Conservation (phyloP, 441 rosid species). For the Corymbia citriodora region DNA sequence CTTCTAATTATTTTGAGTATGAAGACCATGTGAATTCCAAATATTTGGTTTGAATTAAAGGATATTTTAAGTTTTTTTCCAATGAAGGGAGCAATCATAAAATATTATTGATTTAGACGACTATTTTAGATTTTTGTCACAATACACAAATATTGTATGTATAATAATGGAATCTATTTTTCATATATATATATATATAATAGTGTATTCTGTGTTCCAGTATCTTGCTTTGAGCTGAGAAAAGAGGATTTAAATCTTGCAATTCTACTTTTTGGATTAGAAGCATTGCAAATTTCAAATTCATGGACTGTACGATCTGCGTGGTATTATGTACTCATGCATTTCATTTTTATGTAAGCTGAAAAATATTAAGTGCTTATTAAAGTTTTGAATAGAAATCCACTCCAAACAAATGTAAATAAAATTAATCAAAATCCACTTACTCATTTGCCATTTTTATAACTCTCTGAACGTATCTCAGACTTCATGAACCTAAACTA, state of each 20-base stretch:
- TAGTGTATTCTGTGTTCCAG: neutral
- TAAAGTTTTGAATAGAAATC: neutral
- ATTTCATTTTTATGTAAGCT: neutral
- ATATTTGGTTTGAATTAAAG: neutral
- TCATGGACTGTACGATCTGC: neutral
- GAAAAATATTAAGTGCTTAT: neutral
- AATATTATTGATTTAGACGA: neutral
- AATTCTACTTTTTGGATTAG: neutral
- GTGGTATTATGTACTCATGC: neutral
- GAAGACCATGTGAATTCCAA: neutral
- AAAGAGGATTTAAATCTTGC: accelerated
- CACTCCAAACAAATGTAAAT: neutral
- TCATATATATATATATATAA: neutral
- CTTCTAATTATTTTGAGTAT: neutral
- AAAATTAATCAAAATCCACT: neutral
- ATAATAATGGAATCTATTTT: neutral
- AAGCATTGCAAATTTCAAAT: neutral
- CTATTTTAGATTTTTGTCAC: neutral
- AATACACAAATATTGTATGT: neutral
- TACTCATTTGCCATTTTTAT: neutral
- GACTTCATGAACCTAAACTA: neutral
- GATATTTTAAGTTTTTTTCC: neutral
- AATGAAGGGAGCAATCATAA: neutral
- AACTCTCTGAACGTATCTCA: neutral
- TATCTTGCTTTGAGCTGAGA: neutral